Percentiles rank a stretch among this genome's conserved stretches.
Conservation (phyloP, 192 early-diverging fungal species). For the Blastocladiella britannica region DNA sequence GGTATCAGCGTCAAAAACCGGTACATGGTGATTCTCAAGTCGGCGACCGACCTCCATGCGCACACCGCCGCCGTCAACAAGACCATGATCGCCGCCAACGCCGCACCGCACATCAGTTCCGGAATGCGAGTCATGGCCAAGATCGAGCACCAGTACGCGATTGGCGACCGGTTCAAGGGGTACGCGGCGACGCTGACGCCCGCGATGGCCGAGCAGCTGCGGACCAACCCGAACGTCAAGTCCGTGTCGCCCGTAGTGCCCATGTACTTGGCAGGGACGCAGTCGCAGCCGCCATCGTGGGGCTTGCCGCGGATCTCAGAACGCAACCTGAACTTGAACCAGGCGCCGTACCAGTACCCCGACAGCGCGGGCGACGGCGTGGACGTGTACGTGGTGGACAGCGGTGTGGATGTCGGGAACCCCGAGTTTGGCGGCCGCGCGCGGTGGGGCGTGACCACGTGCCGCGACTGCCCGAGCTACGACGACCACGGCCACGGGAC, state of each 20-base stretch:
- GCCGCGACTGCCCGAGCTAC: conserved; percentile 1
- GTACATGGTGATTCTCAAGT: neutral
- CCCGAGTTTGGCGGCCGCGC: conserved; percentile 28
- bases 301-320: conserved; percentile 14
- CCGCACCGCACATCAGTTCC: neutral
- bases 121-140: too few species aligned
- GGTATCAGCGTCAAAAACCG: neutral
- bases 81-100: neutral
- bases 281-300: conserved; percentile 14
- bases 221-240: neutral
- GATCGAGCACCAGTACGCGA: neutral
- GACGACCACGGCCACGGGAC: conserved; percentile 28
- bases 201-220: neutral
- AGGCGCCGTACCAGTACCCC: conserved; percentile 21
- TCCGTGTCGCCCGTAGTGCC: neutral
- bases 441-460: conserved; percentile 8
- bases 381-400: conserved; percentile 19
- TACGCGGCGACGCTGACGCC: neutral
- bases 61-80: neutral
- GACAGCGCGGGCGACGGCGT: conserved; percentile 21
- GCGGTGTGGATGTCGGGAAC: conserved; percentile 5
- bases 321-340: conserved; percentile 9
- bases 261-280: conserved; percentile 1
- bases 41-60: neutral
- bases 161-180: neutral